These are phyloP conservation scores for Epichloe aotearoae DNA, from an alignment of 2,329 filamentous ascomycete genomes.

Conservation along the genomic window DNA sequence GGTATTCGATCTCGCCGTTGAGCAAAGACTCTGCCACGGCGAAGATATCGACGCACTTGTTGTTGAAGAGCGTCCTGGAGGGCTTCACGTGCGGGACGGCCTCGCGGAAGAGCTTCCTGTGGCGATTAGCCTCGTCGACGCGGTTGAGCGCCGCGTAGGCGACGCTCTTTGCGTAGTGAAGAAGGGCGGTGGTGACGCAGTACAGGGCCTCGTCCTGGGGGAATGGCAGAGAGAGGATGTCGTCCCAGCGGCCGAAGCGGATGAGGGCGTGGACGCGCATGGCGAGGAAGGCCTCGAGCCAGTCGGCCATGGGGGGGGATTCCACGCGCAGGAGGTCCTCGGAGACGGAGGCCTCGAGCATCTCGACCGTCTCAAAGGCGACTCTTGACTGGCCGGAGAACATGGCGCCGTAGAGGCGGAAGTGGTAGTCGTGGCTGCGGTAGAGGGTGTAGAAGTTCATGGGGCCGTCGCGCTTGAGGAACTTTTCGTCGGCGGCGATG, in stretches of 20 bases:
- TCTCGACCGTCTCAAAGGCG: slow-evolving; percentile 45
- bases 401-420: slow-evolving; percentile 66
- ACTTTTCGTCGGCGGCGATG: slow-evolving; percentile 55
- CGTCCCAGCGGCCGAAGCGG: slow-evolving; percentile 60
- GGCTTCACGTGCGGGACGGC: slow-evolving; percentile 39
- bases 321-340: slow-evolving; percentile 49
- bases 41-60: slow-evolving; percentile 41
- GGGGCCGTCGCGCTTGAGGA: slow-evolving; percentile 42
- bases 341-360: slow-evolving; percentile 49
- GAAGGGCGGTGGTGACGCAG: slow-evolving; percentile 55
- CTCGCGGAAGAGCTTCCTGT: slow-evolving; percentile 36
- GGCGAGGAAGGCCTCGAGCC: slow-evolving; percentile 57
- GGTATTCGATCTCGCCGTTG: slow-evolving; percentile 61
- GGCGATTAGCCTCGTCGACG: slow-evolving; percentile 38
- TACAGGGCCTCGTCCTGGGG: slow-evolving; percentile 49
- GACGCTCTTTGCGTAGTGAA: slow-evolving; percentile 54
- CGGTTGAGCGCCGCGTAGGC: slow-evolving; percentile 47
- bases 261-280: slow-evolving; percentile 58
- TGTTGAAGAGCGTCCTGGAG: slow-evolving; percentile 39
- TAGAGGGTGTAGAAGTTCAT: slow-evolving; percentile 69
- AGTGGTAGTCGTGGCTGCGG: slow-evolving; percentile 62
- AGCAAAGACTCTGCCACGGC: slow-evolving; percentile 53
- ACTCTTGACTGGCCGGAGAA: slow-evolving; percentile 53
- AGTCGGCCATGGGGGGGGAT: slow-evolving; percentile 65
- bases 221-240: slow-evolving; percentile 42